Evolutionary conservation across 345 rosid species (phyloP).

Genomic region (Toxicodendron radicans): DNA sequence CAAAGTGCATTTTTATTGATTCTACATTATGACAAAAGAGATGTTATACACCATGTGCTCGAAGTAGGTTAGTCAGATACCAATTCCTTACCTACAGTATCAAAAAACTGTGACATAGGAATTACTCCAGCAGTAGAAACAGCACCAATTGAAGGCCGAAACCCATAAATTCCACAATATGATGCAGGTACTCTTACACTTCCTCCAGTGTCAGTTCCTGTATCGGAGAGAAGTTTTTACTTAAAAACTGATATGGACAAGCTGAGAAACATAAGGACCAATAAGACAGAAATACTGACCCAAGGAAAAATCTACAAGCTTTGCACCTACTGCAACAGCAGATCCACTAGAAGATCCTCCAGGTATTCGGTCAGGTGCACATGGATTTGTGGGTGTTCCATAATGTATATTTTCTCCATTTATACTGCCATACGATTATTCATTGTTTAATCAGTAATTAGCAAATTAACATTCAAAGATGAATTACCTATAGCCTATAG

Average conservation of each 20-base stretch:
- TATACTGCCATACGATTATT: constrained; percentile 42
- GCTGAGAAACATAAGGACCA: neutral
- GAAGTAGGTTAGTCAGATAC: neutral
- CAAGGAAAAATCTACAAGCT: constrained; percentile 78
- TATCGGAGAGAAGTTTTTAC: constrained; percentile 11
- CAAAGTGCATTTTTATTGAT: neutral
- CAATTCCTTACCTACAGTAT: constrained; percentile 74
- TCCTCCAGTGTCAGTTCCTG: constrained; percentile 95
- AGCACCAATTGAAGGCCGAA: constrained; percentile 68
- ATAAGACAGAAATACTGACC: constrained; percentile 42
- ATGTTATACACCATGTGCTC: neutral
- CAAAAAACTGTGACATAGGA: constrained; percentile 90
- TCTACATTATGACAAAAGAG: too few relatives aligned
- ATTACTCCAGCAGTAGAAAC: constrained; percentile 63
- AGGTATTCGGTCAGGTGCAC: constrained; percentile 68
- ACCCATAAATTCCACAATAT: constrained; percentile 74
- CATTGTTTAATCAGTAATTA: neutral
- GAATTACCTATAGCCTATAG: neutral
- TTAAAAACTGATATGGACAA: neutral
- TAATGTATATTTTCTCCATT: constrained; percentile 84
- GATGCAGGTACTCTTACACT: constrained; percentile 90
- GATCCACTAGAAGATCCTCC: constrained; percentile 99
- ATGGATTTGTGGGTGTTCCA: constrained; percentile 86
- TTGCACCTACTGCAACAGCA: constrained; percentile 91
- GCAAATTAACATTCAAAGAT: neutral